Percentiles rank a stretch among this genome's conserved stretches.
These are phyloP conservation scores for Colletotrichum echinochloae DNA, from an alignment of 2,329 filamentous ascomycete genomes.

Conservation along the genomic window DNA sequence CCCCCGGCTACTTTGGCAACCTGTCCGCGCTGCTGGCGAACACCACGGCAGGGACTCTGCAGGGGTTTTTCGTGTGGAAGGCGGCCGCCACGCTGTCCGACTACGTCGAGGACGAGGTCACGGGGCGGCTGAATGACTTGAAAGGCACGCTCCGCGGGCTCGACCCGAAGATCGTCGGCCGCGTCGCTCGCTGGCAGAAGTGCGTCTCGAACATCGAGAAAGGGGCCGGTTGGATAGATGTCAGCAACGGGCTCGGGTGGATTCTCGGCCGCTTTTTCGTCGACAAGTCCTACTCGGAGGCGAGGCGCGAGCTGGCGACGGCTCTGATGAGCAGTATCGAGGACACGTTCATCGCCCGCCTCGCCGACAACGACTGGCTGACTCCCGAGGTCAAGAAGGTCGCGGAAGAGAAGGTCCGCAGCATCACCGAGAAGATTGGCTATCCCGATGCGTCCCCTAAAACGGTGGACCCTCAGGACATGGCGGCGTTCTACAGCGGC, in stretches of 20 bases:
- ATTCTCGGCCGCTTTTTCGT: constrained; percentile 79
- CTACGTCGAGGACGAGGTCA: constrained; percentile 67
- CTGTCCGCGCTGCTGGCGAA: constrained; percentile 66
- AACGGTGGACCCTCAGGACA: constrained; percentile 58
- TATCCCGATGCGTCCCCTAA: constrained; percentile 70
- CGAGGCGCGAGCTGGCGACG: constrained; percentile 74
- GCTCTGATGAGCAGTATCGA: constrained; percentile 77
- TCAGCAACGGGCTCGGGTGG: constrained; percentile 66
- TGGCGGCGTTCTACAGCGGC: constrained; percentile 67
- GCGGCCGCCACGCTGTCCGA: constrained; percentile 64
- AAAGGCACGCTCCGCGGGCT: neutral
- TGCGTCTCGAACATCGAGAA: constrained; percentile 69
- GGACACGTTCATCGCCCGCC: constrained; percentile 69
- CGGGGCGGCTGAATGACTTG: constrained; percentile 70
- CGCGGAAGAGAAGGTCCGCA: constrained; percentile 72
- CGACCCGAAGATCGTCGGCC: constrained; percentile 48
- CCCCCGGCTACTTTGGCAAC: constrained; percentile 70
- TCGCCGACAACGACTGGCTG: constrained; percentile 72
- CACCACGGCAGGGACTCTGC: constrained; percentile 66
- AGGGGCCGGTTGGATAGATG: constrained; percentile 8
- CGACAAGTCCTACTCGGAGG: constrained; percentile 73
- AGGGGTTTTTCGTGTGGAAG: constrained; percentile 74
- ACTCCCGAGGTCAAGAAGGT: constrained; percentile 68
- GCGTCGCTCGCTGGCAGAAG: constrained; percentile 72
- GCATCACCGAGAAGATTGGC: constrained; percentile 75